Conservation (phyloP, 371 early-diverging fungal species). For the Lichtheimia hyalospora region DNA sequence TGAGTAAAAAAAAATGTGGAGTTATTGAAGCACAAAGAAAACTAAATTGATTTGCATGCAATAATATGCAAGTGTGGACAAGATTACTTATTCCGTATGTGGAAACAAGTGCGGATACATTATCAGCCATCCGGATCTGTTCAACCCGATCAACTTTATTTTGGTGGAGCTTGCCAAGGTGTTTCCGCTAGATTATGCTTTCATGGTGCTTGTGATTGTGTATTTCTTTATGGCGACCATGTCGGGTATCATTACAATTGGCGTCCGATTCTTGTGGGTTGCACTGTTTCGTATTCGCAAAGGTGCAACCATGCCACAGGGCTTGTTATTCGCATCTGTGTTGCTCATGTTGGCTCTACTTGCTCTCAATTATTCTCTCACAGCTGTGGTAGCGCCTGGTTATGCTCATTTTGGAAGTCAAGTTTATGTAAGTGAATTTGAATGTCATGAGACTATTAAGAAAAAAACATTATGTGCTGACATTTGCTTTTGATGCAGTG, state of each 20-base stretch:
- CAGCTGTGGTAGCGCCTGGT: conserved; percentile 62
- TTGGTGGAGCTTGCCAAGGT: conserved; percentile 53
- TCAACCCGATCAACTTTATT: conserved; percentile 64
- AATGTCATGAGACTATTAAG: neutral
- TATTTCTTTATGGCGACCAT: conserved; percentile 64
- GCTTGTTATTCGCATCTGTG: conserved; percentile 51
- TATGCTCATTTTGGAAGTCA: conserved; percentile 73
- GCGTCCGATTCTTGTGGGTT: conserved; percentile 66
- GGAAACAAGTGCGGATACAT: conserved; percentile 69
- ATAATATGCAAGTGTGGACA: conserved; percentile 36
- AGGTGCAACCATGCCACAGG: conserved; percentile 60
- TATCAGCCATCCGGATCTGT: conserved; percentile 51
- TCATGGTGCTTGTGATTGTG: conserved; percentile 58
- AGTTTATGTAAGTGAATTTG: conserved; percentile 52
- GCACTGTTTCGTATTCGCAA: conserved; percentile 50
- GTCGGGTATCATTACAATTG: conserved; percentile 57
- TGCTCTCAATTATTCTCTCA: conserved; percentile 57
- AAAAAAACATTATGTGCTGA: neutral
- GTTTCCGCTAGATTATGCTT: conserved; percentile 63
- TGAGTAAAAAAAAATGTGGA: conserved; percentile 17
- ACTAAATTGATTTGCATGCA: neutral
- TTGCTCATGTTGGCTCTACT: conserved; percentile 56
- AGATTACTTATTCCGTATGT: conserved; percentile 58
- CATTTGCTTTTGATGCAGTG: conserved; percentile 48
- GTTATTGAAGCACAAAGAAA: neutral